Conservation (phyloP, 192 early-diverging fungal species). For the Coemansia sp. region DNA sequence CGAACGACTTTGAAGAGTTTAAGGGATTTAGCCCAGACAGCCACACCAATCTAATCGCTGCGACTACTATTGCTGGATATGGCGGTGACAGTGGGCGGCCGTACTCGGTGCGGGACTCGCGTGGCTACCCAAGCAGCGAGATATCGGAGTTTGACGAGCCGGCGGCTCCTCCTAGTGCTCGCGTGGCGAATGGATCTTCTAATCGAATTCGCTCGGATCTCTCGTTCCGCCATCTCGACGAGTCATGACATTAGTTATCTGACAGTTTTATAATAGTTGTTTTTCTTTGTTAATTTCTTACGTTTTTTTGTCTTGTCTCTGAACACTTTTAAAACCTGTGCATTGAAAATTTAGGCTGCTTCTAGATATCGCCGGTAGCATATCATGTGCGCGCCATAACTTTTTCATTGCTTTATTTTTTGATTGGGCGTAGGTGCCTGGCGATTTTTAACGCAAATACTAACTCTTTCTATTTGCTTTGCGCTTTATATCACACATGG, state of each 20-base stretch:
- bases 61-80: background rate
- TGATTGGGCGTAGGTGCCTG: background rate
- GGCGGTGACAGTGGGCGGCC: constrained; percentile 3
- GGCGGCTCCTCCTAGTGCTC: background rate
- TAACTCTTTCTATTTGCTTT: background rate
- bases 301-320: background rate
- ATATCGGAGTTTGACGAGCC: background rate
- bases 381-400: background rate
- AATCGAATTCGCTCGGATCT: background rate
- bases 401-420: background rate
- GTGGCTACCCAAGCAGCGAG: constrained; percentile 1
- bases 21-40: constrained; percentile 27
- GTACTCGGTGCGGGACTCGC: background rate
- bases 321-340: background rate
- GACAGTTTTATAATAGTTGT: background rate
- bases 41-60: constrained; percentile 13
- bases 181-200: background rate
- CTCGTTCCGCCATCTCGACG: constrained; percentile 3
- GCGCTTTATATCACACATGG: constrained; percentile 14
- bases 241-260: background rate
- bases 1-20: constrained; percentile 26
- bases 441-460: background rate
- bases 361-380: too few species aligned
- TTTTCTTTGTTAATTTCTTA: background rate
- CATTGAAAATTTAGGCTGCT: background rate